Evolutionary conservation across 2,329 filamentous ascomycete genomes (phyloP).

Genomic region (Alternaria tenuissima): DNA sequence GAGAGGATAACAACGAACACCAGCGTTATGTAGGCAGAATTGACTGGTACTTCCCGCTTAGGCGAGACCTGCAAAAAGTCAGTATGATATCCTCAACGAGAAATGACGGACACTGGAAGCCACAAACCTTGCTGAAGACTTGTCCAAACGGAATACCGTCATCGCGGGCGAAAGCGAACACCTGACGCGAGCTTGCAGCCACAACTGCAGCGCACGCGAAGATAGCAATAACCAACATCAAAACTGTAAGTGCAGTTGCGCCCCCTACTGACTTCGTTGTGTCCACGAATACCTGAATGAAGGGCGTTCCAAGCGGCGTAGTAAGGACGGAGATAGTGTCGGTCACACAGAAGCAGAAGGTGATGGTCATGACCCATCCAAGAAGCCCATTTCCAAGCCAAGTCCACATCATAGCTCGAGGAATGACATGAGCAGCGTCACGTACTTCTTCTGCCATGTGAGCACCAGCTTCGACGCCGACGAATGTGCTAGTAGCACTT

Average conservation of each 20-base stretch:
- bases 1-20: constrained; percentile 32
- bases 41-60: constrained; percentile 32
- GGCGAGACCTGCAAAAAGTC: constrained; percentile 23
- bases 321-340: constrained; percentile 22
- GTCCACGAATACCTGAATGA: constrained; percentile 37
- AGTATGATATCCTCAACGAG: constrained; percentile 10
- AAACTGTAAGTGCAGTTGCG: constrained; percentile 27
- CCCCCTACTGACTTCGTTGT: constrained; percentile 28
- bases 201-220: constrained; percentile 32
- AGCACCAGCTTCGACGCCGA: constrained; percentile 46
- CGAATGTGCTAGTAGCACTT: constrained; percentile 49
- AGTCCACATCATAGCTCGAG: constrained; percentile 50
- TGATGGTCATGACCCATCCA: constrained; percentile 44
- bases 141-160: constrained; percentile 39
- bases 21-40: constrained; percentile 31
- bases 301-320: constrained; percentile 27
- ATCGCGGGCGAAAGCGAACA: constrained; percentile 43
- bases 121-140: constrained; percentile 35
- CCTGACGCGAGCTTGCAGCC: constrained; percentile 35
- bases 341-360: constrained; percentile 24
- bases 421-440: constrained; percentile 37
- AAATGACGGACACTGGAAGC: constrained; percentile 45
- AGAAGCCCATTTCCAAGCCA: constrained; percentile 47
- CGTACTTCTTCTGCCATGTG: constrained; percentile 47
- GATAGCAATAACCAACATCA: constrained; percentile 33